phyloP scores from a whole-genome alignment of 164 flowering plant species.

The Vitis riparia region DNA sequence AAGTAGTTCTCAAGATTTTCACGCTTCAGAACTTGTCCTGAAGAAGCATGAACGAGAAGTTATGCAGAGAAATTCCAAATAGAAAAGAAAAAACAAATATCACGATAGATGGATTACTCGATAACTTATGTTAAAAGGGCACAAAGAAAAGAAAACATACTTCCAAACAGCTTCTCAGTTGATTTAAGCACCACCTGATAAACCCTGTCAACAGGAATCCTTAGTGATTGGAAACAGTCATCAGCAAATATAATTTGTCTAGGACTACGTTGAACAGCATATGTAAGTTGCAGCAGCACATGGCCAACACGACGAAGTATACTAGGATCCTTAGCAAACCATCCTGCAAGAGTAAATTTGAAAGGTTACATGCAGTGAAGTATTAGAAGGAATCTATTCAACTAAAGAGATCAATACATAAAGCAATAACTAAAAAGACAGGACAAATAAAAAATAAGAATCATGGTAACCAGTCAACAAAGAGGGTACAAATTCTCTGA shows the following conservation, averaged over 20 bases:
- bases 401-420: not conserved
- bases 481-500: too few relatives aligned
- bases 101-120: not conserved
- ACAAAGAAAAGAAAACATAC: constrained; percentile 46
- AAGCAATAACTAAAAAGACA: not conserved
- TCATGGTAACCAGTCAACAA: too few relatives aligned
- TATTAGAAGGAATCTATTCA: not conserved
- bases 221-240: constrained; percentile 69
- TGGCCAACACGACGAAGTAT: constrained; percentile 82
- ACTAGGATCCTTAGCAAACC: constrained; percentile 85
- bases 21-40: constrained; percentile 80
- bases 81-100: not conserved
- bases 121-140: not conserved
- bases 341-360: constrained; percentile 48
- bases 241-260: constrained; percentile 75
- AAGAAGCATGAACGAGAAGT: not conserved
- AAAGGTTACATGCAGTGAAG: constrained; percentile 4
- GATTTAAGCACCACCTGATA: constrained; percentile 67
- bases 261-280: constrained; percentile 66
- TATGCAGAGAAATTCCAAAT: constrained; percentile 1
- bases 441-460: not conserved
- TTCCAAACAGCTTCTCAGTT: constrained; percentile 85
- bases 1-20: constrained; percentile 62
- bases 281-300: constrained; percentile 75
- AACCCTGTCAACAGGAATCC: constrained; percentile 48